These are phyloP conservation scores for Leccinum huronense DNA, from an alignment of 1,284 basidiomycete genomes.

Conservation along the genomic window DNA sequence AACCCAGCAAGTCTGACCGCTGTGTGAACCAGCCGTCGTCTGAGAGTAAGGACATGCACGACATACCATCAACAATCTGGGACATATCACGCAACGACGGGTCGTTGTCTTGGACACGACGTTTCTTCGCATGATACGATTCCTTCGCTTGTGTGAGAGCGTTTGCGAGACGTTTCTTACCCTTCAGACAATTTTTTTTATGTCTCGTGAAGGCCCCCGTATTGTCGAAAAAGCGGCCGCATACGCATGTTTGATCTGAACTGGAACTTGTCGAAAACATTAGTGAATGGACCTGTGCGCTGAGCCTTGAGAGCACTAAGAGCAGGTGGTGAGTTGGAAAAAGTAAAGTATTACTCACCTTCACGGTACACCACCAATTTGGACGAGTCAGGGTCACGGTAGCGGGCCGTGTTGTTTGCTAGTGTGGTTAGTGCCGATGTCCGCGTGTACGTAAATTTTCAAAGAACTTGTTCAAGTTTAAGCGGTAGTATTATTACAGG, in stretches of 20 bases:
- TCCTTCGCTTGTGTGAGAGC: background rate
- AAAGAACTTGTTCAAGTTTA: too few relatives aligned
- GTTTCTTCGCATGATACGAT: background rate
- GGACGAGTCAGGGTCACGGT: too few relatives aligned
- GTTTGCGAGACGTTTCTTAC: background rate
- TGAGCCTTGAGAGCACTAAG: background rate
- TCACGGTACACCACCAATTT: too few relatives aligned
- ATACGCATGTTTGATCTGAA: background rate
- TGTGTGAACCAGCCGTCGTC: background rate
- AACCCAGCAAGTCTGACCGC: background rate
- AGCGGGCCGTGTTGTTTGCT: too few relatives aligned
- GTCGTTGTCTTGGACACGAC: background rate
- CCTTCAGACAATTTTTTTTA: background rate
- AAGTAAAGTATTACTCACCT: too few relatives aligned
- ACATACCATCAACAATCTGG: background rate
- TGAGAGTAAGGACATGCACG: background rate
- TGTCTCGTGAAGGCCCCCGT: background rate
- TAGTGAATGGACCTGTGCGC: background rate
- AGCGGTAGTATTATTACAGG: too few relatives aligned
- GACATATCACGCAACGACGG: background rate
- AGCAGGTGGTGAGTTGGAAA: background rate
- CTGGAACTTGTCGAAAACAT: background rate
- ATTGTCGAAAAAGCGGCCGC: background rate
- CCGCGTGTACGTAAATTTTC: too few relatives aligned
- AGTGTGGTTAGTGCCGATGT: too few relatives aligned